Evolutionary conservation across 257 asterid species (phyloP).

Genomic region (Solanum chmielewskii): DNA sequence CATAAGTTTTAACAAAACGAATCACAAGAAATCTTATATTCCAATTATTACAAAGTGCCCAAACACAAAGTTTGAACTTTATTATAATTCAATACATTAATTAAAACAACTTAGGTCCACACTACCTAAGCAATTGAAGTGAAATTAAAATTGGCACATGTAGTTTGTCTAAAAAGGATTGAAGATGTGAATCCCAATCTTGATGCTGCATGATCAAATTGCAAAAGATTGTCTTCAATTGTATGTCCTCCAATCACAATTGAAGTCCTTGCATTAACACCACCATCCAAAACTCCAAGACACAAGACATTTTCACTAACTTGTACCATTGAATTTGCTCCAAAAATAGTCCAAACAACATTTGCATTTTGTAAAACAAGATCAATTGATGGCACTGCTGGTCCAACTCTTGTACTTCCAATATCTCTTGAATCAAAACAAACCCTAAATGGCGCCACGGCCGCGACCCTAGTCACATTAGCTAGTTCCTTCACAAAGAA

Average conservation of each 20-base stretch:
- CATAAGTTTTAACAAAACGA: too few species aligned
- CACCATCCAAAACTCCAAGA: conserved; percentile 21
- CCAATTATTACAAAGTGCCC: background rate
- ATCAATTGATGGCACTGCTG: conserved; percentile 36
- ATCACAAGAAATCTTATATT: background rate
- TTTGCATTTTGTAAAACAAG: conserved; percentile 19
- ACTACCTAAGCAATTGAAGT: background rate
- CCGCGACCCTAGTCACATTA: conserved; percentile 16
- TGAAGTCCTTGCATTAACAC: conserved; percentile 8
- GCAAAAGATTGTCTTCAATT: conserved; percentile 38
- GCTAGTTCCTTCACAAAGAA: conserved; percentile 20
- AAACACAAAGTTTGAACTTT: background rate
- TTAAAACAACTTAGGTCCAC: background rate
- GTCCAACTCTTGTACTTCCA: conserved; percentile 35
- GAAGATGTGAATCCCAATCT: conserved; percentile 37
- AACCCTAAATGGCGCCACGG: conserved; percentile 21
- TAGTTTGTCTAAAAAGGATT: conserved; percentile 13
- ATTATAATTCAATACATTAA: background rate
- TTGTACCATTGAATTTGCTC: conserved; percentile 43
- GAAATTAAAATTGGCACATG: conserved; percentile 12
- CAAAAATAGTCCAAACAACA: conserved; percentile 33
- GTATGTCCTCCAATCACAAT: conserved; percentile 38
- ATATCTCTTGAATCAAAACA: conserved; percentile 27
- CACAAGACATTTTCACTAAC: conserved; percentile 13
- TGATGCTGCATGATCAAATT: conserved; percentile 36